These are phyloP conservation scores for Pogostemon cablin DNA, from an alignment of 257 asterid genomes.

Conservation along the genomic window DNA sequence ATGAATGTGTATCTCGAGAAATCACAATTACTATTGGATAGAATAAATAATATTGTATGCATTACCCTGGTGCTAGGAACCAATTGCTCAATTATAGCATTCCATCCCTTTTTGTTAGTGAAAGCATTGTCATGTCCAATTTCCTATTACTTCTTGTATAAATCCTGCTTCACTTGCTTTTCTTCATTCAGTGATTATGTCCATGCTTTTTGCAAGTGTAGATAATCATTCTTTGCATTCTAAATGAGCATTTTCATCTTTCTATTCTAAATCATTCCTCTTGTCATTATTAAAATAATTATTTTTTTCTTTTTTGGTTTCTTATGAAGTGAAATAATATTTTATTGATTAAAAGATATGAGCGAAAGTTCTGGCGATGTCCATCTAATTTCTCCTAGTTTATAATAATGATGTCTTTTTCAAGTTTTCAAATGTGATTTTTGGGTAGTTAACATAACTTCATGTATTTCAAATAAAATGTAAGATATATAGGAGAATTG, in stretches of 20 bases:
- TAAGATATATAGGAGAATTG: too few relatives aligned
- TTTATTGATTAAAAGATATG: too few relatives aligned
- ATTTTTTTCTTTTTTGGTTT: too few relatives aligned
- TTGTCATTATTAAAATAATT: too few relatives aligned
- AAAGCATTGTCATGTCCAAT: slow-evolving; percentile 2
- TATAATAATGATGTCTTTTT: background rate
- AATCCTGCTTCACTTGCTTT: background rate
- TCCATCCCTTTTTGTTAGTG: too few relatives aligned
- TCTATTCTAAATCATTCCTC: background rate
- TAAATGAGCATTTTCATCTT: background rate
- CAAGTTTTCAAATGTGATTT: background rate
- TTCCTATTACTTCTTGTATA: background rate
- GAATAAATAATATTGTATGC: background rate
- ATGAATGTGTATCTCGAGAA: background rate
- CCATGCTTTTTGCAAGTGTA: background rate
- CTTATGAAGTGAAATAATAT: too few relatives aligned
- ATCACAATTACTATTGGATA: background rate
- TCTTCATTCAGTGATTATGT: background rate
- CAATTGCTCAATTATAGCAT: background rate
- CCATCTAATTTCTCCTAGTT: background rate
- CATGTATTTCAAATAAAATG: background rate
- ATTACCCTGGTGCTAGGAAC: background rate
- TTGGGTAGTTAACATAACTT: background rate
- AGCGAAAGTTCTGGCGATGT: background rate
- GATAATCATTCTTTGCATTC: slow-evolving; percentile 1